A percentile compares a stretch with the other conserved stretches of the same genome.
These are phyloP conservation scores for Candida insectorum DNA, from an alignment of 805 yeast genomes.

Conservation along the genomic window DNA sequence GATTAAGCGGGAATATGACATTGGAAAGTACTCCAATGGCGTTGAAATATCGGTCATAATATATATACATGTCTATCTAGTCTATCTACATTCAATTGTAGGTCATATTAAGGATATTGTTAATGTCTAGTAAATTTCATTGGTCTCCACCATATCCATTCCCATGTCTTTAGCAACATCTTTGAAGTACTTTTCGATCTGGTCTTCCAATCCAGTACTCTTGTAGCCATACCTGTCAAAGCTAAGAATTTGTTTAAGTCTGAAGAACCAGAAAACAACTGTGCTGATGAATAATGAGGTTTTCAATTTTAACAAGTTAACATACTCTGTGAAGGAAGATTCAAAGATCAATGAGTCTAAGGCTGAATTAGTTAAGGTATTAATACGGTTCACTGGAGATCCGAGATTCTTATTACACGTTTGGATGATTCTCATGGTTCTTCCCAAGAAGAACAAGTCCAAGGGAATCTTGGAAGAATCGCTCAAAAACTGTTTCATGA, in stretches of 20 bases:
- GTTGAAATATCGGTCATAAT: no score
- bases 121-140: background rate
- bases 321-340: constrained; percentile 6
- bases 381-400: constrained; percentile 72
- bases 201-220: constrained; percentile 42
- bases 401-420: constrained; percentile 62
- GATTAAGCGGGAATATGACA: no score
- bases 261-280: constrained; percentile 27
- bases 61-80: no score
- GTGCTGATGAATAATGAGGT: constrained; percentile 25
- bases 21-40: no score
- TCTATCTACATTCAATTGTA: no score
- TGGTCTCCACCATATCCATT: constrained; percentile 17
- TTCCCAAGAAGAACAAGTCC: constrained; percentile 59
- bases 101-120: no score
- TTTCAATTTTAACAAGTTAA: constrained; percentile 16
- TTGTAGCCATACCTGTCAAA: constrained; percentile 31
- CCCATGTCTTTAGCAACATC: constrained; percentile 44
- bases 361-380: constrained; percentile 59
- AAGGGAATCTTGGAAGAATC: constrained; percentile 68
- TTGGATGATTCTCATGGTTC: constrained; percentile 75
- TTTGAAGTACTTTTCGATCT: constrained; percentile 40
- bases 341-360: constrained; percentile 19
- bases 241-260: constrained; percentile 30
- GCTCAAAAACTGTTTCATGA: constrained; percentile 52